Evolutionary conservation across 345 rosid genomes (phyloP).

Genomic region (Hibiscus mutabilis): DNA sequence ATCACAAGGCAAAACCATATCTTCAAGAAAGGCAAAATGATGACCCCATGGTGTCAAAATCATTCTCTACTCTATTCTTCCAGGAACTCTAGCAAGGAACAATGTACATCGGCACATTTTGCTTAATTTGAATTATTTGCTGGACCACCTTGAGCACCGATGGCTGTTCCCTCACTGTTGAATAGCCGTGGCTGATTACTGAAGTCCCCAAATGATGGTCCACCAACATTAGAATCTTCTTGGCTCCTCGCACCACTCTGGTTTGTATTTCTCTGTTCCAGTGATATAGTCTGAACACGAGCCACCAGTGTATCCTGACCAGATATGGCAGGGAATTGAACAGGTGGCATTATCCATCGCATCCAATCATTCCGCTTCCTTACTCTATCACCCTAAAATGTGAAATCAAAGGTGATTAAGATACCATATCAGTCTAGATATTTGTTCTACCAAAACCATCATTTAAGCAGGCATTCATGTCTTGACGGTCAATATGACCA

Average conservation of each 20-base stretch:
- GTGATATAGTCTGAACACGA: conserved; percentile 25
- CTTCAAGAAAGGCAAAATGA: conserved; percentile 9
- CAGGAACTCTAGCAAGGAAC: neutral
- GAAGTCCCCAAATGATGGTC: conserved; percentile 10
- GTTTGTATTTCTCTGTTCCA: too few species aligned
- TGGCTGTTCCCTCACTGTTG: neutral
- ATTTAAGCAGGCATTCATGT: neutral
- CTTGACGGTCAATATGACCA: neutral
- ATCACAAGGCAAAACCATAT: neutral
- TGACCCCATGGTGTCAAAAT: neutral
- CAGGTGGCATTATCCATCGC: conserved; percentile 44
- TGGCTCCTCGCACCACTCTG: neutral
- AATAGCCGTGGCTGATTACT: conserved; percentile 5
- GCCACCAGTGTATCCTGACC: conserved; percentile 22
- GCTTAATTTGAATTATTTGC: neutral
- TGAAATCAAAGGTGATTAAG: neutral
- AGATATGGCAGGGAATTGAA: conserved; percentile 26
- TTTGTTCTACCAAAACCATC: neutral
- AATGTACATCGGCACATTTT: neutral
- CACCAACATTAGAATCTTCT: conserved; percentile 1
- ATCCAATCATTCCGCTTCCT: conserved; percentile 67
- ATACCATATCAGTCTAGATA: neutral
- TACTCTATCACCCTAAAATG: conserved; percentile 58
- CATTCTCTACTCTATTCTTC: neutral
- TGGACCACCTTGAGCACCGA: neutral